Conservation (phyloP, 2,329 filamentous ascomycete species). For the Venturia carpophila region DNA sequence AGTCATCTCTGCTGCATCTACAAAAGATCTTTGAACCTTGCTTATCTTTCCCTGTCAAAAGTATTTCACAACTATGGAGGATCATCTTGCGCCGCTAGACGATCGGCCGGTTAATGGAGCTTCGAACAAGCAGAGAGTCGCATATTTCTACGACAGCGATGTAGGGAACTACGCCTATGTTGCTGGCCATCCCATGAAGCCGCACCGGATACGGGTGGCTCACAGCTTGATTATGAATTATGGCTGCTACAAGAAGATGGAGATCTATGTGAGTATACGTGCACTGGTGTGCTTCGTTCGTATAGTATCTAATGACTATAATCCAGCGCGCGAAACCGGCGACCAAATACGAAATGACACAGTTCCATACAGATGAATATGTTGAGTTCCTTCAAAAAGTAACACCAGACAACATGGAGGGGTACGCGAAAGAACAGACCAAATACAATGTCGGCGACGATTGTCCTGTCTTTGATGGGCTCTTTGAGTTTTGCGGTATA, state of each 20-base stretch:
- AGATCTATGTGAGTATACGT: constrained; percentile 52
- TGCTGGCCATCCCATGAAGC: constrained; percentile 60
- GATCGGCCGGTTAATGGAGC: constrained; percentile 30
- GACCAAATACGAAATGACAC: constrained; percentile 63
- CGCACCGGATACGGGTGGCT: constrained; percentile 59
- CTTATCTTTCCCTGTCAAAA: background rate
- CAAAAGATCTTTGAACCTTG: background rate
- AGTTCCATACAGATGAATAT: constrained; percentile 66
- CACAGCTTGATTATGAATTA: constrained; percentile 63
- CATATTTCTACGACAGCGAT: constrained; percentile 97
- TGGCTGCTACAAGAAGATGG: constrained; percentile 65
- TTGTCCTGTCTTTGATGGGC: constrained; percentile 59
- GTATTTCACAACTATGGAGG: constrained; percentile 2
- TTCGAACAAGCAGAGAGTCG: constrained; percentile 42
- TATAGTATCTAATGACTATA: background rate
- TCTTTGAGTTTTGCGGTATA: constrained; percentile 65
- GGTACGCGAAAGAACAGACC: constrained; percentile 83
- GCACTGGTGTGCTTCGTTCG: constrained; percentile 23
- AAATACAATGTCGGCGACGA: constrained; percentile 59
- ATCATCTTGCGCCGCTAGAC: constrained; percentile 40
- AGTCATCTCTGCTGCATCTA: background rate
- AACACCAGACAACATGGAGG: constrained; percentile 97
- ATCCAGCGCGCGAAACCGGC: constrained; percentile 39
- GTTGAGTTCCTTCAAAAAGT: constrained; percentile 74
- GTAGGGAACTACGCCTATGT: constrained; percentile 98